Base-by-base conservation (phyloP, 1,284 basidiomycete genomes). In the Ustilago cynodontis region DNA sequence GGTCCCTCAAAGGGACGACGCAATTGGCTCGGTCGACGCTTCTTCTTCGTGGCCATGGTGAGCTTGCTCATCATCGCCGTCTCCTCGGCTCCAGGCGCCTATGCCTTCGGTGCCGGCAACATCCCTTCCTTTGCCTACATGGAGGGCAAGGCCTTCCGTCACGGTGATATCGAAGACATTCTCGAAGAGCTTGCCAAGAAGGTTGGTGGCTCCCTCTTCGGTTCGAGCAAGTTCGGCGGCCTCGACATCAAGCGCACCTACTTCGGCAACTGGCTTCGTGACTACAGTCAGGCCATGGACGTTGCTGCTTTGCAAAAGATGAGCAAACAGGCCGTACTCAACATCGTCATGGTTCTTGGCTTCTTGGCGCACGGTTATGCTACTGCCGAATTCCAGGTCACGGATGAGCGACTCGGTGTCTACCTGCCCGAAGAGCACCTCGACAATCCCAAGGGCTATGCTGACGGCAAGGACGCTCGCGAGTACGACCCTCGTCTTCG, bases 391-490 rank as follows among this genome's bases (percentile, higher is more conserved):
- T 97, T 97, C 78, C 93, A 97, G 86, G 93, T 97, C 52, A 98
- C 94, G 0, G 88, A 89, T 35, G 94, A 96, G 67, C 89, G 94
- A 26, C 90, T 97, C 5, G 94, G 93, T 2, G 91, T 91, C 41
- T 97, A 98, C 87, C 90, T 95, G 31, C 93, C 93, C 1, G 89
- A 90, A 0, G 94, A 95, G 86, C 94, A 97, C 86, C 95, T 96
- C 65, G 86, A 87, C 71, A 83, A 86, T 57, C 83, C 83, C 18
- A 84, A 83, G 62, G 82, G 83, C 47, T 85, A 86, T 62, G 78
- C 93, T 92, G 91, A 91, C n/a, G 92, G 92, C 20, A 92, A 95
- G 86, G 94, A 86, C 56, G 77, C 95, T 0, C 89, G 93, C 51
- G 88, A 90, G 77, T 93, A 92, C 79, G 90, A 97, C 80, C 89